Conservation (phyloP, 192 early-diverging fungal species). For the Anaeromyces robustus region DNA sequence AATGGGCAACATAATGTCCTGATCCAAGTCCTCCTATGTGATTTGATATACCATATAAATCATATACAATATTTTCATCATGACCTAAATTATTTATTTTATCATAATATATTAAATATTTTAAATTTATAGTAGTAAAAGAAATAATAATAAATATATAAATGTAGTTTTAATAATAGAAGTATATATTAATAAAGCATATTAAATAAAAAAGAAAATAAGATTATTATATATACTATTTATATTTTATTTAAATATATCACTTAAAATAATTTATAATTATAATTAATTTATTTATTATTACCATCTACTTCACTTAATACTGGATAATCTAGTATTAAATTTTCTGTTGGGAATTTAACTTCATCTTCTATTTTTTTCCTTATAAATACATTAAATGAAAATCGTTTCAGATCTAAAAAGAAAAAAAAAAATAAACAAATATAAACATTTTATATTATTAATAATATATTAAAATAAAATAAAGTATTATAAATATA, state of each 20-base stretch:
- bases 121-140: too few relatives aligned
- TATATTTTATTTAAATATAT: too few relatives aligned
- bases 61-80: conserved; percentile 18
- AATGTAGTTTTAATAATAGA: too few relatives aligned
- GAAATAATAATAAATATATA: too few relatives aligned
- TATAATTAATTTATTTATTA: too few relatives aligned
- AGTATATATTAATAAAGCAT: too few relatives aligned
- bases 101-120: not conserved
- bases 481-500: too few relatives aligned
- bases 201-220: too few relatives aligned
- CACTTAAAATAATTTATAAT: too few relatives aligned
- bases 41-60: conserved; percentile 26
- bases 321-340: conserved; percentile 12
- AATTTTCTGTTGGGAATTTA: conserved; percentile 12
- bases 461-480: too few relatives aligned
- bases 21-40: conserved; percentile 28
- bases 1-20: conserved; percentile 30
- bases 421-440: not conserved
- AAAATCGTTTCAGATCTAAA: conserved; percentile 28
- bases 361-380: conserved; percentile 22
- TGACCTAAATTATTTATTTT: conserved; percentile 1
- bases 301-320: conserved; percentile 11
- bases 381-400: conserved; percentile 12
- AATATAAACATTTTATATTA: not conserved
- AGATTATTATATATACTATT: too few relatives aligned